Evolutionary conservation across 495 filamentous ascomycete species (phyloP).

Genomic region (Tricharina praecox): DNA sequence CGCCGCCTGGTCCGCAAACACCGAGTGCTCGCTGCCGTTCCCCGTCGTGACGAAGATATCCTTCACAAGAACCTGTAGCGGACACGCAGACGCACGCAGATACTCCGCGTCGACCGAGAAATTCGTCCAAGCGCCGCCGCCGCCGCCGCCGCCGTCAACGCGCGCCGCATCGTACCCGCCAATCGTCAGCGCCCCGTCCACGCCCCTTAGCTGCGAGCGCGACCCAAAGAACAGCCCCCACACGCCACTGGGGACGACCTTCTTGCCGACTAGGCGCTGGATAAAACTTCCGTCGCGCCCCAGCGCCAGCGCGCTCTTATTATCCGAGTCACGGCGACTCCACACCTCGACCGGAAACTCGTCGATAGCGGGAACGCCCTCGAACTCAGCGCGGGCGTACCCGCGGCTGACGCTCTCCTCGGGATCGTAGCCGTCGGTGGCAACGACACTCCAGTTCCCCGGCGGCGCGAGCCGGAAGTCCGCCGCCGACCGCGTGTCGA

Average conservation of each 20-base stretch:
- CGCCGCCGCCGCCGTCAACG: too few species aligned
- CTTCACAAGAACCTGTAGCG: neutral
- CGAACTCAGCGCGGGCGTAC: neutral
- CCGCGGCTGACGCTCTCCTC: neutral
- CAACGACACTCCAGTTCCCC: neutral
- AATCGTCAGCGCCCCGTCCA: neutral
- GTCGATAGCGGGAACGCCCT: neutral
- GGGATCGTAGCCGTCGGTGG: neutral
- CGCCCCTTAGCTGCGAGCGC: neutral
- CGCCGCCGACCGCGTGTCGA: neutral
- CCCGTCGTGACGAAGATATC: neutral
- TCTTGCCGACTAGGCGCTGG: neutral
- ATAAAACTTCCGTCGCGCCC: neutral
- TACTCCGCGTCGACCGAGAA: neutral
- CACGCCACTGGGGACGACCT: neutral
- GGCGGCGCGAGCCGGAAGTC: neutral
- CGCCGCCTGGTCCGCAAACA: neutral
- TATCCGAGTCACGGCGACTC: neutral
- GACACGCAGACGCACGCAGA: neutral
- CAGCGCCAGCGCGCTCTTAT: neutral
- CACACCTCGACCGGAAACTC: neutral
- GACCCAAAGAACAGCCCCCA: neutral
- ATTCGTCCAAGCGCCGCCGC: neutral
- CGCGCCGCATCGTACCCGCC: neutral
- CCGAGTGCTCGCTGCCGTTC: neutral